Evolutionary conservation across 2,329 filamentous ascomycete species (phyloP), one percentile per base, ranked within the genome.

Genomic region (Xylariomycetidae sp.): DNA sequence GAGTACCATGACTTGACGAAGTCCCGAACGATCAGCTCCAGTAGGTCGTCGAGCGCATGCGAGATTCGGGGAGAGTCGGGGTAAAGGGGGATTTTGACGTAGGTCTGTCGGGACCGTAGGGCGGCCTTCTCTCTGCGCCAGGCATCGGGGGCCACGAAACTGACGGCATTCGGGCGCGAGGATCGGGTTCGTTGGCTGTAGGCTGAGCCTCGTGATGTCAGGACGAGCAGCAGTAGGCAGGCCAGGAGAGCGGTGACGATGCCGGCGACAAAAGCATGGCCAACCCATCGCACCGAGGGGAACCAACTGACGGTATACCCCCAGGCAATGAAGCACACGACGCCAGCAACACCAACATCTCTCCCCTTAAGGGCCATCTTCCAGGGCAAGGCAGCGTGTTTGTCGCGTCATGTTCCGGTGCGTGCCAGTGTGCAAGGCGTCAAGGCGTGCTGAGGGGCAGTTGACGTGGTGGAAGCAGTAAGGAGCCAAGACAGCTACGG

Each of bases 1-100:
- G 71, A 73, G 59, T 95, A 96, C 92, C 92, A 98, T 29, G 81
- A 82, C 37, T 74, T 76, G 37, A 98, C 77, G 56, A 94, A 95
- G 57, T 95, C 87, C 43, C 85, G 75, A 43, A 87, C 61, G 32
- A 94, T 75, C 32, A 88, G 66, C 31, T 81, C 76, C 27, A 98
- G 72, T 19, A 96, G 63, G 32, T 79, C 74, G 59, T 95, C 87
- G 44, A 96, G 65, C 28, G 82, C 83, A 48, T 80, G 75, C 10
- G 88, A 93, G 34, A 96, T 77, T 38, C 79, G 72, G 47, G 82
- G 78, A 14, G 85, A 89, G 33, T 81, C 73, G 37, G 83, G 75
- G 53, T 87, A 87, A 41, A 98, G 70, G 10, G 84, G 76, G 32
- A 72, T 63, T 43, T 76, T 72, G 44, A 74, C 66, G 62, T 94